Base-by-base conservation (phyloP, 2,329 filamentous ascomycete species). In the Exophiala spinifera region DNA sequence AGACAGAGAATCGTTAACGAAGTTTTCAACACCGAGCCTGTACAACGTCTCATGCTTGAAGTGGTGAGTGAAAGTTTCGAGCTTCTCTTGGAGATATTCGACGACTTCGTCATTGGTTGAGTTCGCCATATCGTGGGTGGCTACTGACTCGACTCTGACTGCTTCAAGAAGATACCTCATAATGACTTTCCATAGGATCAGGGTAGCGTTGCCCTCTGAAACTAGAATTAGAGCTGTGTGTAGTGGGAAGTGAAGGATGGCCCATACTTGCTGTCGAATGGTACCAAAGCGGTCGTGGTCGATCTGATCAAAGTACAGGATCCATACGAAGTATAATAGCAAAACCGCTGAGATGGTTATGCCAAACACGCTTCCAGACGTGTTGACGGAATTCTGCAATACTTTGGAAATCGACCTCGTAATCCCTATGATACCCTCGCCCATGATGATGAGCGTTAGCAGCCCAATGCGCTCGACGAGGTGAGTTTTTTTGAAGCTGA, bases 361-460 rank as follows among this genome's bases (percentile, higher is more conserved):
- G 10, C 31, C 46, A 20, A 48, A n/a, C 14, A 15, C 36, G 17
- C 4, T 7, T 15, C 4, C 17, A 15, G 36, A 13, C 3, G 17
- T 19, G n/a, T n/a, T 15, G 17, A 5, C 17, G 36, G 17, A 67
- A 72, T 72, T 25, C 70, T 72, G 17, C 86, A 39, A 39, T 14
- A 39, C 17, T 39, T 39, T 39, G n/a, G 36, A 39, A 19, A 39
- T n/a, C n/a, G n/a, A 15, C 36, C 11, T 39, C 14, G 13, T 39
- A 2, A 39, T 39, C 3, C 36, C 36, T 3, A 39, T 83, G 14
- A 84, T 79, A 47, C 83, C 83, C 63, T 87, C 84, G 13, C 84
- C 84, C 54, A 87, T 78, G 52, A 87, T 82, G 56, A 87, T 85
- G 45, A 86, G 73, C 0, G 83, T 87, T 51, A 87, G 72, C 2